A percentile compares a stretch with the other conserved stretches of the same genome.
Conservation (phyloP, 2,329 filamentous ascomycete genomes). For the Hortaea sp. region DNA sequence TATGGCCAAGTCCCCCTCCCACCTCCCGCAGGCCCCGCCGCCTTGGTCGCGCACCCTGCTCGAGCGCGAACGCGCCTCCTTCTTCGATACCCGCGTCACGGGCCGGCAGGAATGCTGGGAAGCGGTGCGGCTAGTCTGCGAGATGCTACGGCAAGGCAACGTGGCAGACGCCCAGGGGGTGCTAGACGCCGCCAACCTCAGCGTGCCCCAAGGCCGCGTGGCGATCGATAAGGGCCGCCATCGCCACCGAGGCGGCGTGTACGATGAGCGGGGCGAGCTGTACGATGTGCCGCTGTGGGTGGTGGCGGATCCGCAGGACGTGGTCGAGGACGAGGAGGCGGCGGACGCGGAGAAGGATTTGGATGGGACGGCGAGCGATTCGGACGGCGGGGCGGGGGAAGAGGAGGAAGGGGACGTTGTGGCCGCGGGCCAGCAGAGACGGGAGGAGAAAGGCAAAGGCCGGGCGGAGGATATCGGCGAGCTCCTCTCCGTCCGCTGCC, state of each 20-base stretch:
- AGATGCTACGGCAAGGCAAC: constrained; percentile 50
- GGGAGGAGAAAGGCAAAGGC: constrained; percentile 24
- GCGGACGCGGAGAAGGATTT: constrained; percentile 14
- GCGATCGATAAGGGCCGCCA: constrained; percentile 12
- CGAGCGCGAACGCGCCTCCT: constrained; percentile 63
- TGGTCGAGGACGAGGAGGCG: constrained; percentile 21
- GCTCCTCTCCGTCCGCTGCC: constrained; percentile 23
- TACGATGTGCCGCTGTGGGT: constrained; percentile 39
- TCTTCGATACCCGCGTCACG: constrained; percentile 82
- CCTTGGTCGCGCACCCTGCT: constrained; percentile 62
- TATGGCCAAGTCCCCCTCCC: constrained; percentile 10
- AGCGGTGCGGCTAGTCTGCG: constrained; percentile 57
- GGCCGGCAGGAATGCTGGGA: constrained; percentile 73
- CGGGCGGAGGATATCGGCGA: constrained; percentile 23
- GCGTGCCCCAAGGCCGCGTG: constrained; percentile 32
- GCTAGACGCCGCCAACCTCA: constrained; percentile 60
- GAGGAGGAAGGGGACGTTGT: constrained; percentile 11
- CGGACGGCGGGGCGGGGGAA: constrained; percentile 10
- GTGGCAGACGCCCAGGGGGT: constrained; percentile 60
- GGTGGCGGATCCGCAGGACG: constrained; percentile 33
- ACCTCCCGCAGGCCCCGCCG: constrained; percentile 12
- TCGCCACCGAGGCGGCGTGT: constrained; percentile 28
- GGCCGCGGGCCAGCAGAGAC: not conserved
- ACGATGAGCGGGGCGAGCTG: constrained; percentile 32
- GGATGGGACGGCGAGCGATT: constrained; percentile 10